Percentiles rank a stretch among this genome's conserved stretches.
These are phyloP conservation scores for Juglanconis sp. DNA, from an alignment of 2,329 filamentous ascomycete species.

Conservation along the genomic window DNA sequence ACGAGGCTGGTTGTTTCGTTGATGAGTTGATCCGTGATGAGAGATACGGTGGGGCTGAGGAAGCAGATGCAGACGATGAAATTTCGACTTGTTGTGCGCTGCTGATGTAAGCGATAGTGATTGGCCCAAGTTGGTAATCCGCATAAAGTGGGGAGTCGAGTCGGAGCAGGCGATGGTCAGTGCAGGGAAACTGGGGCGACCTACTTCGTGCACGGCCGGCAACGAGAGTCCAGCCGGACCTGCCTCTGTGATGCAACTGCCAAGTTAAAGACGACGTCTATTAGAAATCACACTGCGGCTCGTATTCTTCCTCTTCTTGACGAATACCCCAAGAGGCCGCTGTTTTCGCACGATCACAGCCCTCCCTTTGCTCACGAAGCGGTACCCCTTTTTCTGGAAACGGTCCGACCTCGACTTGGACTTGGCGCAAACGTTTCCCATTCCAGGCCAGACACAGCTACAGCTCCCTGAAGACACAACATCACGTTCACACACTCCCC, in stretches of 20 bases:
- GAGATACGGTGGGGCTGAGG: conserved; percentile 14
- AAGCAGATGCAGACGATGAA: conserved; percentile 6
- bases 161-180: conserved; percentile 4
- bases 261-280: conserved; percentile 14
- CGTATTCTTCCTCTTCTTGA: neutral
- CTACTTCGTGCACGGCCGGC: neutral
- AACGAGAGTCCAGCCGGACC: neutral
- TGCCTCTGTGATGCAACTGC: conserved; percentile 16
- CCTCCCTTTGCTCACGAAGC: neutral
- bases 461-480: conserved; percentile 6
- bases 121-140: neutral
- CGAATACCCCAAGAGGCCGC: neutral
- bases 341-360: neutral
- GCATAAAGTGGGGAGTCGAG: neutral
- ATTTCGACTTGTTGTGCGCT: neutral
- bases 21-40: conserved; percentile 24
- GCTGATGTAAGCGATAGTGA: neutral
- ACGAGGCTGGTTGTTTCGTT: conserved; percentile 21
- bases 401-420: conserved; percentile 2
- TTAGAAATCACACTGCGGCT: conserved; percentile 7
- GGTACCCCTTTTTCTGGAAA: neutral
- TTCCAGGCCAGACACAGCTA: neutral
- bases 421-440: conserved; percentile 7
- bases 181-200: conserved; percentile 7
- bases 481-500: neutral